Evolutionary conservation across 257 asterid species (phyloP), one percentile per base, ranked within the genome.

Genomic region (Scutellaria galericulata): DNA sequence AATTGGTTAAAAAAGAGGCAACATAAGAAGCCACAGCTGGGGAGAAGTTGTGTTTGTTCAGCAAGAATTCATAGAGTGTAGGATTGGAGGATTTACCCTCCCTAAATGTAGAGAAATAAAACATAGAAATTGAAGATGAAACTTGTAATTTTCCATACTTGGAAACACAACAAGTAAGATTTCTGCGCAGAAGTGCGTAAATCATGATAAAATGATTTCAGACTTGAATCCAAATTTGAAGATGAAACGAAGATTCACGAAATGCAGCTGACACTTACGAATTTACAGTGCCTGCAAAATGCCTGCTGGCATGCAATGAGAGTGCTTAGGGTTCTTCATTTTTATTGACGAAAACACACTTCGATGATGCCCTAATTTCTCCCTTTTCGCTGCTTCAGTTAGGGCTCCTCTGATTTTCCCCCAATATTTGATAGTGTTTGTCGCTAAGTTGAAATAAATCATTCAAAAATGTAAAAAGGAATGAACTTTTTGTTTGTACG

Each of bases 21-120:
- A 72, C 81, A n/a, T 31, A 44, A 35, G 80, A 40, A 58, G 78
- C 84, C 6, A 66, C 9, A 71, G 45, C 57, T 3, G 77, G 77
- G n/a, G 86, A 73, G 7, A 87, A 71, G 0, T 61, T 18, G 78
- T 87, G 75, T 27, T 74, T 73, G 1, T 60, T 39, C 9, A 81
- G 12, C 62, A 75, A 39, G 24, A 78, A 39, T 15, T 75, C 80
- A 15, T 14, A 64, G 13, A 77, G 39, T 18, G 8, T 2, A 47
- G 7, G 20, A 13, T 8, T 48, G 10, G 31, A 10, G 14, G 71
- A 13, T 63, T 64, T 41, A 12, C 9, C 65, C 56, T 31, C 14
- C 11, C 41, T 24, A 77, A 9, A 86, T 75, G 1, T 66, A 8
- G 80, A 83, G 74, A 31, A 84, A 10, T 53, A 73, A 22, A 45